phyloP scores from a whole-genome alignment of 2,329 filamentous ascomycete genomes.

The Volutella citrinella region DNA sequence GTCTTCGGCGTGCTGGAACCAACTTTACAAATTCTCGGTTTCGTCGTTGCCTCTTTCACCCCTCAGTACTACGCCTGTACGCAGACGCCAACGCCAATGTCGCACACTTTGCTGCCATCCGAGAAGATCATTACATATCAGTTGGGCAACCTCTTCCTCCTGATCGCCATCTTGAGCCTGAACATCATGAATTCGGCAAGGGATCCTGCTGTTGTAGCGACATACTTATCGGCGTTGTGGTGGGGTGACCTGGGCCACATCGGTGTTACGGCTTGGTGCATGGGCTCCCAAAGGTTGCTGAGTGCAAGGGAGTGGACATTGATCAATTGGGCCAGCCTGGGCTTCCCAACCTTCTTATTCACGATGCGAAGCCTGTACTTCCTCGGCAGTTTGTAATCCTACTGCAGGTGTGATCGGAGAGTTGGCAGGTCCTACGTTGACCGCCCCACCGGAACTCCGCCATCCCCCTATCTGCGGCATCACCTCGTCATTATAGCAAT shows the following conservation, averaged over 20 bases:
- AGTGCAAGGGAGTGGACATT: constrained; percentile 1
- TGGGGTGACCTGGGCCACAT: constrained; percentile 1
- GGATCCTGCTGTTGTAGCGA: background rate
- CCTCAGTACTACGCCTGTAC: background rate
- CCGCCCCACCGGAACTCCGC: too few species aligned
- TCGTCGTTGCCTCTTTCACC: constrained; percentile 1
- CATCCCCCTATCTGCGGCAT: too few species aligned
- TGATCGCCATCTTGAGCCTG: background rate
- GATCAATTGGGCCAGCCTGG: background rate
- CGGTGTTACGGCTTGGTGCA: constrained; percentile 1
- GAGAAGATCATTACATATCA: background rate
- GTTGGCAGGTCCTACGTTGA: too few species aligned
- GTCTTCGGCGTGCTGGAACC: constrained; percentile 1
- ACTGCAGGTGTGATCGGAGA: too few species aligned
- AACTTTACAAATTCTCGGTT: background rate
- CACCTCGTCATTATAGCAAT: too few species aligned
- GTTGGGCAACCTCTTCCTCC: constrained; percentile 1
- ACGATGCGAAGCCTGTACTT: constrained; percentile 1
- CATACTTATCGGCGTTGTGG: constrained; percentile 1
- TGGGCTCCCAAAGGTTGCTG: constrained; percentile 1
- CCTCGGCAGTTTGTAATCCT: too few species aligned
- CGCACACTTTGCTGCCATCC: background rate
- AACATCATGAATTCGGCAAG: background rate
- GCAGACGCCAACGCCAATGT: background rate
- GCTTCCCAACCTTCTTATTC: background rate